Base-by-base conservation (phyloP, 352 stramenopile genomes). In the Pythium phragmitis region DNA sequence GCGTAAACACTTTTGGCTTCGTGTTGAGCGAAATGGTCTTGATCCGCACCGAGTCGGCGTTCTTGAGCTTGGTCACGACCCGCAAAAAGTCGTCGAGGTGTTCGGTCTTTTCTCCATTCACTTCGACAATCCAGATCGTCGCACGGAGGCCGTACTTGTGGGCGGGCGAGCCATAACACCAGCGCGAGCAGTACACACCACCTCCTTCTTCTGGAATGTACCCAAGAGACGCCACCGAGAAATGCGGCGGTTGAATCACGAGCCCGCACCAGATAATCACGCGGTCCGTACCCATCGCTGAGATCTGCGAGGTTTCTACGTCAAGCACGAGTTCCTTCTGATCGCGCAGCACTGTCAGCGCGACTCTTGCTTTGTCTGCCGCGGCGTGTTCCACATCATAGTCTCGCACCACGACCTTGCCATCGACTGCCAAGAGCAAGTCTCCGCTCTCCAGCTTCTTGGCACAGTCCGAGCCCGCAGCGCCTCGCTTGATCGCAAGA, bases 1-100 rank as follows among this genome's bases (percentile, higher is more conserved):
- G 74, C n/a, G 88, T 96, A 50, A 94, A 91, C 23, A 96, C 85
- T 59, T 92, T 94, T 37, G 82, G 81, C 59, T 96, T 96, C 2
- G 83, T 94, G 58, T 97, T 94, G 57, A 97, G 89, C 41, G 86
- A 88, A 57, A 96, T 89, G 6, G 87, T 96, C 72, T 96, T 96
- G 49, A 98, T 76, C 3, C 92, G 88, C 42, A 96, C 88, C 30
- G 81, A 91, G 33, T 89, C 80, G 33, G 79, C 86, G 61, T 96
- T 91, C 42, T 75, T 76, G 36, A 97, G 74, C 30, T 86, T 76
- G 65, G 83, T 80, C 6, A 97, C 89, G 8, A 92, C 88, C 14
- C 65, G 65, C 42, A 98, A 70, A 58, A 98, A 96, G 53, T 82
- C 81, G 61, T 98, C 87, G 23, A 97, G 64, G 11, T 79, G 88